These are phyloP conservation scores for Solanum arcanum DNA, from an alignment of 257 asterid species.

Conservation along the genomic window DNA sequence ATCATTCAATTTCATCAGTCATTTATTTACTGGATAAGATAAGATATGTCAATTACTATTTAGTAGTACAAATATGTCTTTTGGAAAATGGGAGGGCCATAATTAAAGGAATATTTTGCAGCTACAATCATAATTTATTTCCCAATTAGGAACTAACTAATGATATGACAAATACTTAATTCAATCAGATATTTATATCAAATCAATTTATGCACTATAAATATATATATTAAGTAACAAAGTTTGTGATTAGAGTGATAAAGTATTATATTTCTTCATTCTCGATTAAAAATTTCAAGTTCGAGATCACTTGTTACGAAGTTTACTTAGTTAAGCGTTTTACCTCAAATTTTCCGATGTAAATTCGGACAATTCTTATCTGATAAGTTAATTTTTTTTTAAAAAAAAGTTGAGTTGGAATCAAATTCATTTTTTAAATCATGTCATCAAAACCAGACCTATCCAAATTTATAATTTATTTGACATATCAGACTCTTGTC, in stretches of 20 bases:
- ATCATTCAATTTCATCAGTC: not conserved
- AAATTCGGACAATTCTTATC: not conserved
- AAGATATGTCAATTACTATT: not conserved
- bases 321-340: rapidly evolving
- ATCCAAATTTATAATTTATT: not conserved
- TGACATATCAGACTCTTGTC: rapidly evolving
- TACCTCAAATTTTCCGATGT: rapidly evolving
- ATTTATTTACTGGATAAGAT: not conserved
- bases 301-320: rapidly evolving
- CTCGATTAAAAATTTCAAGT: not conserved
- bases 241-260: not conserved
- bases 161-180: not conserved
- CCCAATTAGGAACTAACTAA: not conserved
- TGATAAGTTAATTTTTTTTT: too few species aligned
- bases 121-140: not conserved
- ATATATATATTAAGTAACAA: not conserved
- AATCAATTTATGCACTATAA: not conserved
- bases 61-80: not conserved
- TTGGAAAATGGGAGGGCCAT: not conserved
- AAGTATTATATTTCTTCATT: too few species aligned
- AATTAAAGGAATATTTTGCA: not conserved
- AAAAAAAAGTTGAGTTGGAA: not conserved
- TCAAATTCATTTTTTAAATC: not conserved
- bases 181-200: not conserved
- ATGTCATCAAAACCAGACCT: not conserved